Evolutionary conservation across 2,329 filamentous ascomycete genomes (phyloP).

Genomic region (Cordyceps tenuipes): DNA sequence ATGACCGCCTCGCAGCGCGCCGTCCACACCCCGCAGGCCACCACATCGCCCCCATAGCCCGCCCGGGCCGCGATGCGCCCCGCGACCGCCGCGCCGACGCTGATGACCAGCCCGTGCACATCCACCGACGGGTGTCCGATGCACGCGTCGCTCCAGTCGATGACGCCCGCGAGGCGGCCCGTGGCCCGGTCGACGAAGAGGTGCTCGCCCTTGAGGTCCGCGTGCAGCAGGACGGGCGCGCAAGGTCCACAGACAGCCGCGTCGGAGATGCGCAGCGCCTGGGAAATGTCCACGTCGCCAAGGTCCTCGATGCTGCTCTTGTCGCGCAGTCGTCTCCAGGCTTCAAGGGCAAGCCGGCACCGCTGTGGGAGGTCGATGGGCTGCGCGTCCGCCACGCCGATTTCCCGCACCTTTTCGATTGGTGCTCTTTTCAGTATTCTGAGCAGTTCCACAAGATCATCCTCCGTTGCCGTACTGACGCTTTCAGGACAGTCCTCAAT

Average conservation of each 20-base stretch:
- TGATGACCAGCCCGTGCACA: conserved; percentile 5
- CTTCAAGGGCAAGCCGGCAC: not conserved
- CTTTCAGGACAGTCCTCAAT: not conserved
- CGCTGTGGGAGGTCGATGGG: not conserved
- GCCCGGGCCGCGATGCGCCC: not conserved
- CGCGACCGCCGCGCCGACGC: conserved; percentile 4
- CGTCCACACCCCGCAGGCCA: conserved; percentile 15
- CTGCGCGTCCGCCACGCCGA: not conserved
- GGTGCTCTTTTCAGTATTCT: not conserved
- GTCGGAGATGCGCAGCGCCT: not conserved
- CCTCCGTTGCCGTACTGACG: not conserved
- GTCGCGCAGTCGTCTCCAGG: not conserved
- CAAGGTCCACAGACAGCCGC: not conserved
- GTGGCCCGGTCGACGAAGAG: conserved; percentile 3
- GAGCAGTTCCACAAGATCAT: not conserved
- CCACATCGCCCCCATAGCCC: not conserved
- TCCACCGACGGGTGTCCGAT: not conserved
- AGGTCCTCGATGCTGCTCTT: not conserved
- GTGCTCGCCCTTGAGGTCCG: conserved; percentile 11
- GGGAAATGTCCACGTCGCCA: not conserved
- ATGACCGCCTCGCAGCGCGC: conserved; percentile 3
- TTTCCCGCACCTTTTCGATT: not conserved
- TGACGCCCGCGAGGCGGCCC: conserved; percentile 5
- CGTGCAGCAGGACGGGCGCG: conserved; percentile 1
- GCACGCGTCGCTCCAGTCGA: conserved; percentile 11